phyloP scores from a whole-genome alignment of 1,284 basidiomycete species.

The Exobasidium rhododendri region DNA sequence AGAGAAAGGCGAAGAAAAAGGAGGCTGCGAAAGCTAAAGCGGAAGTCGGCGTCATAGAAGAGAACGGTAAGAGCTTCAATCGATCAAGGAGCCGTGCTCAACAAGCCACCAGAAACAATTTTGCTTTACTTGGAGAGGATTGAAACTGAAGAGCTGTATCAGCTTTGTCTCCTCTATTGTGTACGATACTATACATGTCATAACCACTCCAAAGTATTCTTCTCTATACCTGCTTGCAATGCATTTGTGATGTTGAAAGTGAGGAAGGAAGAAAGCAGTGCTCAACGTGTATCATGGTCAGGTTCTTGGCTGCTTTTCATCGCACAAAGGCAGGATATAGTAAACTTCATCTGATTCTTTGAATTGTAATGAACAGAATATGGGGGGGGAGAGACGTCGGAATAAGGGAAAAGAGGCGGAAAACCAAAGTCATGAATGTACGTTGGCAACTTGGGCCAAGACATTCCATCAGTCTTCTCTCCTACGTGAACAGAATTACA shows the following conservation, averaged over 20 bases:
- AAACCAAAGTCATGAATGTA: background rate
- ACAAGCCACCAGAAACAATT: background rate
- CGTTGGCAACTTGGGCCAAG: background rate
- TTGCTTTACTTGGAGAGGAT: background rate
- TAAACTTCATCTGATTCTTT: no score
- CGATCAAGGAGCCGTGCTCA: background rate
- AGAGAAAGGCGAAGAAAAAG: conserved; percentile 8
- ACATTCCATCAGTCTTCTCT: no score
- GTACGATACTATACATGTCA: background rate
- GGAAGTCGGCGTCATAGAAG: background rate
- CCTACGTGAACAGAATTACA: no score
- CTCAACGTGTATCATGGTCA: background rate
- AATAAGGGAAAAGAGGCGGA: background rate
- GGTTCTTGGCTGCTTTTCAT: no score
- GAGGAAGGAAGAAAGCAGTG: background rate
- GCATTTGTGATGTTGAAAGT: conserved; percentile 3
- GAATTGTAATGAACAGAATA: background rate
- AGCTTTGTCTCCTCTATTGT: no score
- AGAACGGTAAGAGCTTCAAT: background rate
- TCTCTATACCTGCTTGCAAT: conserved; percentile 1
- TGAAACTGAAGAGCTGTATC: no score
- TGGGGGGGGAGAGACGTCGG: no score
- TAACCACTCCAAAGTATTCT: background rate
- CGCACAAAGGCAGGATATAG: no score
- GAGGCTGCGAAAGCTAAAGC: background rate